Conservation (phyloP, 78 protist genomes). For the Emiliania huxleyi region DNA sequence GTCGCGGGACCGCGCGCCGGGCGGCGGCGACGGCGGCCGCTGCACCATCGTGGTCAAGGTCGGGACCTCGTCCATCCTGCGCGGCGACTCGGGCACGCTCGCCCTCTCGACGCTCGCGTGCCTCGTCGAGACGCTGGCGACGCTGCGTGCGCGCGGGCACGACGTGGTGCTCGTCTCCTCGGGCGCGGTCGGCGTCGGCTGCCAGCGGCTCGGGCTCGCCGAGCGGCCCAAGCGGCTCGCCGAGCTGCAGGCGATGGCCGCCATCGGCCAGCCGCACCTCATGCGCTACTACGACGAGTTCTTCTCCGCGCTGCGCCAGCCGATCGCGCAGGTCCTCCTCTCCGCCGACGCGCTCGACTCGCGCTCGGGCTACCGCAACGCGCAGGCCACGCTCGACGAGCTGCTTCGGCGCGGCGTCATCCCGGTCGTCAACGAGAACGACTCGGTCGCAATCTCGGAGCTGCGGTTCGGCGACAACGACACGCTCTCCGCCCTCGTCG, state of each 20-base stretch:
- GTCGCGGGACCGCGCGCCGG: too few species aligned
- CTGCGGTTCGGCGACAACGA: slow-evolving; percentile 66
- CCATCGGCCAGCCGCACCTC: slow-evolving; percentile 55
- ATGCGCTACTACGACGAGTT: slow-evolving; percentile 50
- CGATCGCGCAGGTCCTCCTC: slow-evolving; percentile 55
- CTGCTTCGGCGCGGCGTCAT: slow-evolving; percentile 34
- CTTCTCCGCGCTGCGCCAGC: neutral
- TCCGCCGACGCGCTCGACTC: slow-evolving; percentile 20
- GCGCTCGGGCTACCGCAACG: neutral
- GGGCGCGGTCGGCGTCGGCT: slow-evolving; percentile 57
- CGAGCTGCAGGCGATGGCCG: slow-evolving; percentile 41
- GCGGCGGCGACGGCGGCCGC: too few species aligned
- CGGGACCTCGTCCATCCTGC: slow-evolving; percentile 47
- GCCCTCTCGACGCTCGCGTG: slow-evolving; percentile 44
- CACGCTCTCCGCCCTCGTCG: slow-evolving; percentile 61
- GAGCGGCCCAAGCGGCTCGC: neutral
- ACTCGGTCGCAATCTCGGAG: slow-evolving; percentile 37
- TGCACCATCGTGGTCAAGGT: slow-evolving; percentile 45
- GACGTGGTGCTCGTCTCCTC: slow-evolving; percentile 53
- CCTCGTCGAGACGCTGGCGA: slow-evolving; percentile 43
- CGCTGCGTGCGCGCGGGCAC: neutral
- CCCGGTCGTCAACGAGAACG: slow-evolving; percentile 64
- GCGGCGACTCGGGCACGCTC: neutral
- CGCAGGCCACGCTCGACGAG: neutral
- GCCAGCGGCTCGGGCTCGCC: neutral